A percentile compares a stretch with the other conserved stretches of the same genome.
Conservation (phyloP, 2,329 filamentous ascomycete species). For the Chrysoporthe deuterocubensis region DNA sequence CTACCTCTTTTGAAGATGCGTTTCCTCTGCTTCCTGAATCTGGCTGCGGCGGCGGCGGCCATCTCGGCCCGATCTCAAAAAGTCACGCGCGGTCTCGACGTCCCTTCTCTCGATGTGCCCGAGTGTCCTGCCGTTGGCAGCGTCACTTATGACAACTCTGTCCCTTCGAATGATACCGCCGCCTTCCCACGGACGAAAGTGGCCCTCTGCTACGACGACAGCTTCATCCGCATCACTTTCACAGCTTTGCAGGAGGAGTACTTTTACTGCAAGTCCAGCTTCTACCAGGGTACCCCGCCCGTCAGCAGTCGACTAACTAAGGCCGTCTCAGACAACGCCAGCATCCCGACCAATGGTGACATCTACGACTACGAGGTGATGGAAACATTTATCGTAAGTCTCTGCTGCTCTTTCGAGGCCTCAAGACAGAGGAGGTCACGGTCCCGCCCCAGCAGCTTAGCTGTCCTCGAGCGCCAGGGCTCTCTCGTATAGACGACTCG, state of each 20-base stretch:
- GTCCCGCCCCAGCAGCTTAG: not conserved
- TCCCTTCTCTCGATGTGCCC: slow-evolving; percentile 41
- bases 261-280: slow-evolving; percentile 49
- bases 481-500: too few relatives aligned
- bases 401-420: not conserved
- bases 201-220: slow-evolving; percentile 51
- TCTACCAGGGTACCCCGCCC: slow-evolving; percentile 30
- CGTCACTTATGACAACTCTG: slow-evolving; percentile 46
- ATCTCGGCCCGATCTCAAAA: not conserved
- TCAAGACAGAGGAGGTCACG: not conserved
- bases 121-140: slow-evolving; percentile 43
- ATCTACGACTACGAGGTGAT: slow-evolving; percentile 56
- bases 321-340: slow-evolving; percentile 19
- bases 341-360: slow-evolving; percentile 46
- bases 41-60: not conserved
- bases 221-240: slow-evolving; percentile 46
- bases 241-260: slow-evolving; percentile 50
- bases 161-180: slow-evolving; percentile 41
- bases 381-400: slow-evolving; percentile 49
- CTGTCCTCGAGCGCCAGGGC: too few relatives aligned
- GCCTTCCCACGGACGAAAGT: slow-evolving; percentile 50
- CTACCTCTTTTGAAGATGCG: not conserved
- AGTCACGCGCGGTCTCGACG: not conserved
- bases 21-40: not conserved
- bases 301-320: not conserved